Conservation (phyloP, 192 early-diverging fungal genomes). For the Pilaira anomala region DNA sequence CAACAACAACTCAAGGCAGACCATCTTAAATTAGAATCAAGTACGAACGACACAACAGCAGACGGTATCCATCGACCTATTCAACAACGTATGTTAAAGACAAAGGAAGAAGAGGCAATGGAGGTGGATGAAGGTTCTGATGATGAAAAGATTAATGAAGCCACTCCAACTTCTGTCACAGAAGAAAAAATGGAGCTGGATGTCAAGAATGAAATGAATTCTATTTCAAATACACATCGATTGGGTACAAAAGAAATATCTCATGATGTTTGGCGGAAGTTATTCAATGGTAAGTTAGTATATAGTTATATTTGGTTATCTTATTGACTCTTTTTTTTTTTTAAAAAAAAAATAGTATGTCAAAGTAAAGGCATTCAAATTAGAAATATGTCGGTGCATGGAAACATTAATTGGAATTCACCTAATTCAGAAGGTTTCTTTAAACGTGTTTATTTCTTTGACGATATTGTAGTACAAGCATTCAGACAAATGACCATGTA, state of each 20-base stretch:
- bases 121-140: constrained; percentile 13
- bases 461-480: constrained; percentile 53
- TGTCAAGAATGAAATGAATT: background rate
- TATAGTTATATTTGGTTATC: background rate
- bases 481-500: constrained; percentile 60
- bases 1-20: background rate
- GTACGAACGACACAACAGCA: background rate
- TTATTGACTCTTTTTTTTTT: too few relatives aligned
- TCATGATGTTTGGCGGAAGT: constrained; percentile 27
- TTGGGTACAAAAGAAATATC: constrained; percentile 19
- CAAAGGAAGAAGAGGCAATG: constrained; percentile 16
- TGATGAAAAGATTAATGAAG: constrained; percentile 7
- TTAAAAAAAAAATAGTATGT: constrained; percentile 22
- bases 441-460: constrained; percentile 55
- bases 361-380: constrained; percentile 17
- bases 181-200: background rate
- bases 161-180: background rate
- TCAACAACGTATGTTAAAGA: background rate
- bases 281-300: constrained; percentile 25
- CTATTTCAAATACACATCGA: constrained; percentile 3
- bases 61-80: background rate
- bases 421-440: constrained; percentile 55
- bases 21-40: too few relatives aligned
- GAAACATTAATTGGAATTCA: constrained; percentile 26
- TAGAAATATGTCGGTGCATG: constrained; percentile 19